Evolutionary conservation across 768 basidiomycete genomes (phyloP), one percentile per base, ranked within the genome.

Genomic region (Rhodotorula kratochvilovae): DNA sequence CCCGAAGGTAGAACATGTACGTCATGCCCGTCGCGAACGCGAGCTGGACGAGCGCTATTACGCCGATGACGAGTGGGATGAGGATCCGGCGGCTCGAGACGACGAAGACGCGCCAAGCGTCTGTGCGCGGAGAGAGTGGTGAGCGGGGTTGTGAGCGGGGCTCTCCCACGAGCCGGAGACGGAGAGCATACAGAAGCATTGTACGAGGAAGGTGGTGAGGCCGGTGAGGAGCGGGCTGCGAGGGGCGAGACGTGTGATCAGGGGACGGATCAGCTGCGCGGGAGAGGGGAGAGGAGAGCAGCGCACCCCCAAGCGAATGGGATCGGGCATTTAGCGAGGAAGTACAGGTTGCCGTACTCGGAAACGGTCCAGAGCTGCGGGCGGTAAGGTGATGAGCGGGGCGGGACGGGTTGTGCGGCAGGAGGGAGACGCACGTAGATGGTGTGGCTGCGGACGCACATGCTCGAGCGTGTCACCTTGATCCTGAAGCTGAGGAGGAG

Each of bases 1-100:
- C 15, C 43, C 43, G 19, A 5, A 3, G 43, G 45, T 59, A 66
- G n/a, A 66, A 31, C 65, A 39, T 35, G 13, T 11, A 35, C 8
- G 70, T 67, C 13, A 63, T 43, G 25, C 60, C 70, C 27, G 53
- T 53, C 0, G 68, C 63, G n/a, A 70, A 70, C 0, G 48, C 68
- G 55, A 53, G 35, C 19, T 29, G 56, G 10, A 42, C 21, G 6
- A 48, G 5, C 23, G 64, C 56, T 33, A 67, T 55, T 8, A 39
- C 0, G 33, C 33, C 3, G 45, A 67, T 60, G 57, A 50, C 1
- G 57, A 53, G 5, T 1, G 66, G 66, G 19, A 60, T 5, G 12
- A 51, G 2, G 23, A n/a, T 4, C 46, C 36, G 27, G 55, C 57
- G 66, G 15, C 58, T 50, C 5, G 55, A 43, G 31, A 67, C 66